These are phyloP conservation scores for Penicillium diatomitis DNA, from an alignment of 495 filamentous ascomycete species.

Conservation along the genomic window DNA sequence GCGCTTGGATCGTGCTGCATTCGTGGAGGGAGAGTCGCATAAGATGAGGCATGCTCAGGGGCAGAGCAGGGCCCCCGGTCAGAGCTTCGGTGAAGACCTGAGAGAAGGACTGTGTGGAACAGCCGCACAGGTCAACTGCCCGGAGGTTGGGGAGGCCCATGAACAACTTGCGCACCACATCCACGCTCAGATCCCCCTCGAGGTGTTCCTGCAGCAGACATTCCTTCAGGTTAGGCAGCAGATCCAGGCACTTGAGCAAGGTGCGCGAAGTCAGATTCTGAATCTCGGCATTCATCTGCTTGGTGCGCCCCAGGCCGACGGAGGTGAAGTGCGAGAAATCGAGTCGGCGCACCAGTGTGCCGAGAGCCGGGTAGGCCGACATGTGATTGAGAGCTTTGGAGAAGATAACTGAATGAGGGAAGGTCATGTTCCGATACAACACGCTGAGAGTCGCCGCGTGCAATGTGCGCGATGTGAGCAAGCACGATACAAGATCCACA, in stretches of 20 bases:
- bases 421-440: slow-evolving; percentile 74
- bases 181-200: slow-evolving; percentile 63
- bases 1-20: slow-evolving; percentile 63
- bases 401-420: slow-evolving; percentile 81
- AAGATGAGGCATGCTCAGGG: slow-evolving; percentile 46
- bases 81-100: slow-evolving; percentile 45
- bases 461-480: slow-evolving; percentile 66
- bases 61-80: slow-evolving; percentile 30
- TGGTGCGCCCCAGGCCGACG: slow-evolving; percentile 68
- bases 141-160: slow-evolving; percentile 55
- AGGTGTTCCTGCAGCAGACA: slow-evolving; percentile 77
- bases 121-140: slow-evolving; percentile 73
- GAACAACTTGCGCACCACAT: slow-evolving; percentile 64
- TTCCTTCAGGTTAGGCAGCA: slow-evolving; percentile 70
- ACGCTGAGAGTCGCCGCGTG: slow-evolving; percentile 69
- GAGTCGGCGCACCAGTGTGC: slow-evolving; percentile 69
- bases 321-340: slow-evolving; percentile 90
- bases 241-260: slow-evolving; percentile 62
- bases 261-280: slow-evolving; percentile 74
- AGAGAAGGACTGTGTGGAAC: slow-evolving; percentile 62
- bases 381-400: slow-evolving; percentile 73
- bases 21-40: slow-evolving; percentile 71
- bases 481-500: slow-evolving; percentile 68
- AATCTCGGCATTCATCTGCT: slow-evolving; percentile 69
- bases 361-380: slow-evolving; percentile 57